A percentile compares a stretch with the other conserved stretches of the same genome.
Conservation (phyloP, 2,329 filamentous ascomycete species). For the Exophiala sp. region DNA sequence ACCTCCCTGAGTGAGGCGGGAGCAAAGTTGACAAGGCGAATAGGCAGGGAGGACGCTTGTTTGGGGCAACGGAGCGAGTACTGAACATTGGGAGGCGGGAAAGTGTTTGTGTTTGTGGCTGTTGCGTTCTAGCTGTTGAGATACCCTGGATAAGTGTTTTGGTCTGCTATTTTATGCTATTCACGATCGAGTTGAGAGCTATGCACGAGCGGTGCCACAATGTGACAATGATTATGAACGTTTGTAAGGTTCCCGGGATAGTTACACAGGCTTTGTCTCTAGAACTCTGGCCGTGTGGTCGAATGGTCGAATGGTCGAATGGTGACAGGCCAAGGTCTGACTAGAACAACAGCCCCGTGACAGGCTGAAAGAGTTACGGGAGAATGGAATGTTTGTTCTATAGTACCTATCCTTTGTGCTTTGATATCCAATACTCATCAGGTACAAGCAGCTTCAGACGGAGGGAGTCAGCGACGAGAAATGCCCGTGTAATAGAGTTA, state of each 20-base stretch:
- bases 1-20: slow-evolving; percentile 2
- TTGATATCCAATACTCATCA: too few relatives aligned
- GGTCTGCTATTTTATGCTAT: background rate
- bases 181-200: background rate
- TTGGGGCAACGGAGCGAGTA: background rate
- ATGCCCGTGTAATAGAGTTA: background rate
- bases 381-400: too few relatives aligned
- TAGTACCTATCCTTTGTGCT: too few relatives aligned
- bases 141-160: background rate
- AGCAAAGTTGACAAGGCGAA: background rate
- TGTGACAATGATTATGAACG: background rate
- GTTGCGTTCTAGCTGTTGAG: background rate
- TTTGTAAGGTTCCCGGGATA: background rate
- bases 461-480: background rate
- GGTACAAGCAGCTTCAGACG: too few relatives aligned
- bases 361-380: too few relatives aligned
- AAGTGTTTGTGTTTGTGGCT: background rate
- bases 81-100: too few relatives aligned
- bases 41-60: too few relatives aligned
- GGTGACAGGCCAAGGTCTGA: too few relatives aligned
- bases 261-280: too few relatives aligned
- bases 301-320: too few relatives aligned
- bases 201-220: background rate
- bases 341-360: too few relatives aligned
- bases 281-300: too few relatives aligned